These are phyloP conservation scores for Russula emetica DNA, from an alignment of 768 basidiomycete species.

Conservation along the genomic window DNA sequence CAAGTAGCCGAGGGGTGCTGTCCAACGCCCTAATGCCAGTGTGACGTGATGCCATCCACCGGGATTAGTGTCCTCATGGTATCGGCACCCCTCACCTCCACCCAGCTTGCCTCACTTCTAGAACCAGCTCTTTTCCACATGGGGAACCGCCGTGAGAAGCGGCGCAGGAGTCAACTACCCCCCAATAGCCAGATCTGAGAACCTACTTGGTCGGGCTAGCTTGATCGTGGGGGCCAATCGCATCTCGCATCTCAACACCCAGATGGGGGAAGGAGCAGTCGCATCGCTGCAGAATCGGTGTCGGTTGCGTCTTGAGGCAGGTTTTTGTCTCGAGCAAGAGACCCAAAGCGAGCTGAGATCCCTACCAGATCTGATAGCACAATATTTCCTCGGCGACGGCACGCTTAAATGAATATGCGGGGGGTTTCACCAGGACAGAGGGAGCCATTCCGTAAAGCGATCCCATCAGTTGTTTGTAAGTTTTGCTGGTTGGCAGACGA, in stretches of 20 bases:
- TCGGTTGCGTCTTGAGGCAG: background rate
- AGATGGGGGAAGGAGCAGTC: background rate
- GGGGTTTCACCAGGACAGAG: background rate
- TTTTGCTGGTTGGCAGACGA: background rate
- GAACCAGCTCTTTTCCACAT: slow-evolving; percentile 23
- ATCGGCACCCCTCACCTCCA: slow-evolving; percentile 19
- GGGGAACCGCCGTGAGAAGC: slow-evolving; percentile 23
- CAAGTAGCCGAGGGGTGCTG: slow-evolving; percentile 9
- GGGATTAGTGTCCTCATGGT: slow-evolving; percentile 26
- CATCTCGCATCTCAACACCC: background rate
- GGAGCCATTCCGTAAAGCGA: background rate
- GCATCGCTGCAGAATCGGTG: slow-evolving; percentile 3
- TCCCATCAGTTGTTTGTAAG: background rate
- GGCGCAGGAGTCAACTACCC: slow-evolving; percentile 11
- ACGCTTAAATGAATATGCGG: background rate
- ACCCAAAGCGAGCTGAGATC: slow-evolving; percentile 12
- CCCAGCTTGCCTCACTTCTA: slow-evolving; percentile 19
- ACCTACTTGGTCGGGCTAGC: background rate
- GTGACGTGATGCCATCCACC: slow-evolving; percentile 18
- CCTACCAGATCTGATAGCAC: slow-evolving; percentile 14
- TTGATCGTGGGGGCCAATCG: slow-evolving; percentile 9
- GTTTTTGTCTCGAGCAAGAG: background rate
- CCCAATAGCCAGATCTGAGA: slow-evolving; percentile 12
- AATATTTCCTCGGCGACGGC: slow-evolving; percentile 16
- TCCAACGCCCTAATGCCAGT: slow-evolving; percentile 8